Base-by-base conservation (phyloP, 805 yeast genomes). In the Saturnispora hagleri region DNA sequence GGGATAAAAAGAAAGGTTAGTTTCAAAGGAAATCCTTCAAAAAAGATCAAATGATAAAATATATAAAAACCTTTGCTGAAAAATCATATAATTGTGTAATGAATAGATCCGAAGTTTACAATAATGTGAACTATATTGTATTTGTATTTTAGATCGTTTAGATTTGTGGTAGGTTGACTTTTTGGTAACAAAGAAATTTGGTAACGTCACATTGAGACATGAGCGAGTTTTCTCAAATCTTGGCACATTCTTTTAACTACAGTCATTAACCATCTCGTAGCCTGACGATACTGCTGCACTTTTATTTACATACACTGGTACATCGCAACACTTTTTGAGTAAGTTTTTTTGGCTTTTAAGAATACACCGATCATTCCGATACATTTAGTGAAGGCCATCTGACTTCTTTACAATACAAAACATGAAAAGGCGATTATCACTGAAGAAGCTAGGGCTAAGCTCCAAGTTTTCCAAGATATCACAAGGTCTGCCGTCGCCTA, bases 341-440 rank as follows among this genome's bases (percentile, higher is more conserved):
- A 5, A 35, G 6, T 20, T 2, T 18, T 18, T 38, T 38, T 3
- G 22, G 7, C 20, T 41, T 40, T 18, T 7, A 24, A 24, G 10
- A 20, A 12, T 22, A 22, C 12, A 22, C 44, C 44, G 31, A 24
- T 12, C 31, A 10, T 22, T 38, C 42, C 42, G 42, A 17, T n/a
- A 5, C 8, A 6, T 18, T 4, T 18, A 17, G 2, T 10, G 5
- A 12, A 17, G 4, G 4, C 12, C 13, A 18, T 38, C 13, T 38
- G 4, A 7, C 22, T 38, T 24, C 13, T 38, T 5, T 38, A 38
- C 13, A 10, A 5, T 18, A 5, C 22, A 7, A 10, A 17, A 20
- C 13, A 48, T 48, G 51, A 48, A 41, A 12, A 48, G 43, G 22
- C 45, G 50, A 7, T 26, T 48, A 17, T 48, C 46, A 5, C 26